These are phyloP conservation scores for Mucor velutinosus DNA, from an alignment of 371 early-diverging fungal genomes.

Conservation along the genomic window DNA sequence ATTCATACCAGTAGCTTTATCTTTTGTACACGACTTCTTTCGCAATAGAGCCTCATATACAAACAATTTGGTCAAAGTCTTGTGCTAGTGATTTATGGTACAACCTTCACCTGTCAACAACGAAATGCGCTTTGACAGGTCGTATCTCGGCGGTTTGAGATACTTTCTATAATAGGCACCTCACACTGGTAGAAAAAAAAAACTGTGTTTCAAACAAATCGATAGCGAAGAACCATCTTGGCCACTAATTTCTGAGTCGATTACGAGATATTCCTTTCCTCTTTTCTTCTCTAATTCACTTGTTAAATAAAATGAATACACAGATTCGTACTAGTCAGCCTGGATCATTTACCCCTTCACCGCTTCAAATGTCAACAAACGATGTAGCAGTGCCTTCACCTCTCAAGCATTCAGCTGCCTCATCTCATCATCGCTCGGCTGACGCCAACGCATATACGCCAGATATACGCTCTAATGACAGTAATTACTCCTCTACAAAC, in stretches of 20 bases:
- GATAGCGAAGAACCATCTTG: neutral
- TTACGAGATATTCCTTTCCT: neutral
- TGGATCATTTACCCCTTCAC: neutral
- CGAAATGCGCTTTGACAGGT: neutral
- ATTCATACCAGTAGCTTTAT: neutral
- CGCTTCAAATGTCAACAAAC: constrained; percentile 6
- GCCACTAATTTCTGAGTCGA: neutral
- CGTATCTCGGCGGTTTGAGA: constrained; percentile 2
- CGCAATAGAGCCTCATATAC: too few species aligned
- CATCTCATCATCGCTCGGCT: neutral
- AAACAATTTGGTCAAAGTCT: too few species aligned
- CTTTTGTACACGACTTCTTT: too few species aligned
- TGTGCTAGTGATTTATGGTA: too few species aligned
- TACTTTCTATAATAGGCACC: neutral
- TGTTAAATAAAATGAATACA: neutral
- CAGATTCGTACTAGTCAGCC: neutral
- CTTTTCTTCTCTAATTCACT: neutral
- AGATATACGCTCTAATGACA: neutral
- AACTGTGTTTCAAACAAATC: constrained; percentile 11
- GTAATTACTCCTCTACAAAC: constrained; percentile 1
- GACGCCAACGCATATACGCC: neutral
- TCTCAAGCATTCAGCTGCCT: neutral
- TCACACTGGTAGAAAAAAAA: neutral
- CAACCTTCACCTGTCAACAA: neutral
- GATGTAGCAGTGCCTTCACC: neutral